Evolutionary conservation across 2,329 filamentous ascomycete species (phyloP).

Genomic region (Aspergillus phoenicis): DNA sequence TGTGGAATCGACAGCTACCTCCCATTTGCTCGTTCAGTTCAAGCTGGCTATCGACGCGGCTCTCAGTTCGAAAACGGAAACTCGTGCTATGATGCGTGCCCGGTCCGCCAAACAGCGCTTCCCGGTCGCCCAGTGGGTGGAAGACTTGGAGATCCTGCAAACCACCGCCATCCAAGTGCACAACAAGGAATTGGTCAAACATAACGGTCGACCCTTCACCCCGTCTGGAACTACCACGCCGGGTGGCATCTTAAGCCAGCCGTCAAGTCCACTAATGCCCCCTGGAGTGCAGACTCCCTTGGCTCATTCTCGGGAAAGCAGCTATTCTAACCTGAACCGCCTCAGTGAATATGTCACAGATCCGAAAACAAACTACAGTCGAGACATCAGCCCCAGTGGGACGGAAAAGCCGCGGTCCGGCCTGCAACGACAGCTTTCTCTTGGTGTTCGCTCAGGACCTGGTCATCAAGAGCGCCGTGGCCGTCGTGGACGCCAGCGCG

Average conservation of each 20-base stretch:
- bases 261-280: slow-evolving; percentile 29
- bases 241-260: slow-evolving; percentile 22
- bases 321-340: slow-evolving; percentile 29
- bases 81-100: slow-evolving; percentile 64
- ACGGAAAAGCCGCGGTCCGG: slow-evolving; percentile 31
- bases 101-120: slow-evolving; percentile 66
- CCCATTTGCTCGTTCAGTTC: slow-evolving; percentile 65
- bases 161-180: slow-evolving; percentile 61
- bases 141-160: slow-evolving; percentile 64
- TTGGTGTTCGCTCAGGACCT: slow-evolving; percentile 43
- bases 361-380: slow-evolving; percentile 38
- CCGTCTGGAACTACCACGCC: slow-evolving; percentile 42
- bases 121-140: slow-evolving; percentile 68
- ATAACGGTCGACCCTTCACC: slow-evolving; percentile 34
- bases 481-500: slow-evolving; percentile 24
- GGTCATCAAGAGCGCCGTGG: slow-evolving; percentile 34
- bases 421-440: slow-evolving; percentile 38
- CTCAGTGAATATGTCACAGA: slow-evolving; percentile 29
- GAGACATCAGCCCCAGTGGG: slow-evolving; percentile 33
- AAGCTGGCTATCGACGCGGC: slow-evolving; percentile 63
- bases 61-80: slow-evolving; percentile 57
- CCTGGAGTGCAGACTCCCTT: slow-evolving; percentile 33
- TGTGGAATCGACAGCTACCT: slow-evolving; percentile 64
- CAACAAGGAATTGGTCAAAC: slow-evolving; percentile 43
- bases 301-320: slow-evolving; percentile 28